Evolutionary conservation across 2,329 filamentous ascomycete species (phyloP), one percentile per base, ranked within the genome.

Genomic region (Fusarium sp.): DNA sequence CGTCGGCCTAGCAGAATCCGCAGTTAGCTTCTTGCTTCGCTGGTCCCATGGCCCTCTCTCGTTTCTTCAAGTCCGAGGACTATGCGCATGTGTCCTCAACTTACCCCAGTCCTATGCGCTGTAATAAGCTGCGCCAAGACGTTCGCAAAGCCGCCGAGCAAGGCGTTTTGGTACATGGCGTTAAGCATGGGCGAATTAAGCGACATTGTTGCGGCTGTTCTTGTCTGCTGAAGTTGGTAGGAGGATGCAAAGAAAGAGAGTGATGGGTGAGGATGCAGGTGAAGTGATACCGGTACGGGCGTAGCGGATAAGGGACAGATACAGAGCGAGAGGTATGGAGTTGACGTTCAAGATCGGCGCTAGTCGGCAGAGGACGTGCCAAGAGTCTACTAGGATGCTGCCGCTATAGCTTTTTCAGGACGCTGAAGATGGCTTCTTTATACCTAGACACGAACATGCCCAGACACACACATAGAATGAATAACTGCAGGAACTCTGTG

Each of bases 71-170:
- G 37, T 7, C 28, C 27, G 8, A 12, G 30, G 11, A 8, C 4
- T 10, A 6, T 3, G 28, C n/a, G n/a, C 12, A 37, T 43, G 6
- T 27, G 27, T 54, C n/a, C 18, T 39, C n/a, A 23, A 52, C 83
- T 65, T 84, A 92, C 92, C 73, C 87, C 82, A 41, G 81, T 80
- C 73, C 86, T 87, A 73, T 91, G 90, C 8, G 90, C 87, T 8
- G 86, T 86, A 65, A 96, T 87, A 61, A 85, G 82, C 80, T 96
- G 94, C 10, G 92, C 93, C 50, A 95, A 80, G 28, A 94, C 77
- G 76, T 94, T 94, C 65, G 92, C 93, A 15, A 90, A 82, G 52
- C 88, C 88, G 67, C 87, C 89, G 37, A 95, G 85, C 34, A 89
- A 76, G 23, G 88, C 88, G 18, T 90, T 88, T 81, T 95, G 92